Evolutionary conservation across 2,329 filamentous ascomycete species (phyloP).

Genomic region (Peltaster fructicola): DNA sequence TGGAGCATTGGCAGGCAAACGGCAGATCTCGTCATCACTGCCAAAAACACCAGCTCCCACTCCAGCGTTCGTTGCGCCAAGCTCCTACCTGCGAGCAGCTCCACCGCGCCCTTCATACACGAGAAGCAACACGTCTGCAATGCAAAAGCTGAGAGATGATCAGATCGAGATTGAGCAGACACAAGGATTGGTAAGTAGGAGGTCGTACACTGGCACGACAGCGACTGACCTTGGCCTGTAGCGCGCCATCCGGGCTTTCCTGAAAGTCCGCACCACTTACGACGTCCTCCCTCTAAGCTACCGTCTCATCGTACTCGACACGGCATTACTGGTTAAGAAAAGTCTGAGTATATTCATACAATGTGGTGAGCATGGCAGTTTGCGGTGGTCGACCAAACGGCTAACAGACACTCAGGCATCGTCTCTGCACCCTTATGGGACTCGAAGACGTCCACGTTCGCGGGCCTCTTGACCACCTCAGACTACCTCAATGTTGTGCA

Average conservation of each 20-base stretch:
- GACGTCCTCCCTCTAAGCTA: conserved; percentile 94
- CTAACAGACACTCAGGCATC: conserved; percentile 46
- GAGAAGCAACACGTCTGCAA: conserved; percentile 7
- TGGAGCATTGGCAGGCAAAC: too few relatives aligned
- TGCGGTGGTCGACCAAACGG: too few relatives aligned
- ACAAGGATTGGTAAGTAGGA: conserved; percentile 51
- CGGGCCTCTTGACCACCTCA: conserved; percentile 81
- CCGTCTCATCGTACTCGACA: conserved; percentile 89
- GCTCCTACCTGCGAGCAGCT: conserved; percentile 17
- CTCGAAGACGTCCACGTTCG: conserved; percentile 80
- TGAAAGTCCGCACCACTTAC: conserved; percentile 91
- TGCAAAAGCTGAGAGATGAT: conserved; percentile 24
- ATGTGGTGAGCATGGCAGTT: conserved; percentile 47
- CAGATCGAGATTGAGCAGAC: conserved; percentile 59
- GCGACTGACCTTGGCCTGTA: conserved; percentile 23
- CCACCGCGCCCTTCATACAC: background rate
- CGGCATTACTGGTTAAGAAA: conserved; percentile 87
- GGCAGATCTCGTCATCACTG: background rate
- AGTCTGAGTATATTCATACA: conserved; percentile 88
- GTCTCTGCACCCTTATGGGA: conserved; percentile 97
- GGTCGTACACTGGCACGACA: background rate
- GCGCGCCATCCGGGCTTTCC: conserved; percentile 86
- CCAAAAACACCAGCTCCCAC: conserved; percentile 5
- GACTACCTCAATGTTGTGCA: conserved; percentile 99
- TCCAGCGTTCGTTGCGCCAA: conserved; percentile 21